phyloP scores from a whole-genome alignment of 202 grass and related monocot genomes.

The Elaeis oleifera region DNA sequence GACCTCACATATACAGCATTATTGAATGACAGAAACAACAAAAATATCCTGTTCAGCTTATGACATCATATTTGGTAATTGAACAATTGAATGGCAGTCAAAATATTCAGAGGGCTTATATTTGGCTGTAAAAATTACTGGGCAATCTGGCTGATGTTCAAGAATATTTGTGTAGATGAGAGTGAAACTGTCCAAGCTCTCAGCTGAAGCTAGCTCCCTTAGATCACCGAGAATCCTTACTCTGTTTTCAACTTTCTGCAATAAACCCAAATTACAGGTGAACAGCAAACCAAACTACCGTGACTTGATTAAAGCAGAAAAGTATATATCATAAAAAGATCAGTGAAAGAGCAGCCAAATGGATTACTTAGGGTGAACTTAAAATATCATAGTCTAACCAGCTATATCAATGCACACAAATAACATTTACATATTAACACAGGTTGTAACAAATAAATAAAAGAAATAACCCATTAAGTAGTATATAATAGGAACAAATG shows the following conservation, averaged over 20 bases:
- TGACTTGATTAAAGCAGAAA: no score
- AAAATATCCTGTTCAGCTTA: background rate
- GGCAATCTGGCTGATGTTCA: slow-evolving; percentile 97
- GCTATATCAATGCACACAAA: background rate
- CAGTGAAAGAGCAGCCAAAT: no score
- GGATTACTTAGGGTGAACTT: no score
- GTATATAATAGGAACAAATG: background rate
- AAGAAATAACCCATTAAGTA: background rate
- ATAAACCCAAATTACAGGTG: slow-evolving; percentile 15
- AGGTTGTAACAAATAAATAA: background rate
- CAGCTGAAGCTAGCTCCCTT: slow-evolving; percentile 93
- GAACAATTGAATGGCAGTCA: background rate
- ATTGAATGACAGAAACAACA: background rate
- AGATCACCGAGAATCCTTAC: slow-evolving; percentile 90
- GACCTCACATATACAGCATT: background rate
- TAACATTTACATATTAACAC: background rate
- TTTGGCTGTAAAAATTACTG: slow-evolving; percentile 45
- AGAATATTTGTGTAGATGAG: slow-evolving; percentile 96
- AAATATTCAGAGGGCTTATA: background rate
- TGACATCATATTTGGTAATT: background rate
- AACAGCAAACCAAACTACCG: slow-evolving; percentile 5
- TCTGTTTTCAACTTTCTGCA: slow-evolving; percentile 98
- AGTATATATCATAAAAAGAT: no score
- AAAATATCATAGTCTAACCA: background rate
- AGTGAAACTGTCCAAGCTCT: slow-evolving; percentile 96